Evolutionary conservation across 805 yeast species (phyloP).

Genomic region (Pichia californica): DNA sequence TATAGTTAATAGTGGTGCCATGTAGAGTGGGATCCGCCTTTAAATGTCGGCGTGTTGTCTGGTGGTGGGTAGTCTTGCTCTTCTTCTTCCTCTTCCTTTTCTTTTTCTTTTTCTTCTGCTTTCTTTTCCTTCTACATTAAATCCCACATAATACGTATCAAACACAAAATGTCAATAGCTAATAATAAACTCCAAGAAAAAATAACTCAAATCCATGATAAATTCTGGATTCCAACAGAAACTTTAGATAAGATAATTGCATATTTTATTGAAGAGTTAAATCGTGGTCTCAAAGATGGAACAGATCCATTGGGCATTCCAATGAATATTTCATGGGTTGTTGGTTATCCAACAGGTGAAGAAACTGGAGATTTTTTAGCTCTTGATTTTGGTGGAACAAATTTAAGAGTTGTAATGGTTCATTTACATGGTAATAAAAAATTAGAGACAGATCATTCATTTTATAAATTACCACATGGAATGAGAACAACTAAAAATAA

Average conservation of each 20-base stretch:
- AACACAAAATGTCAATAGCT: slow-evolving; percentile 4
- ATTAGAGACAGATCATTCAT: slow-evolving; percentile 84
- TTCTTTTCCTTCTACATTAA: not conserved
- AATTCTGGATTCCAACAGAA: slow-evolving; percentile 38
- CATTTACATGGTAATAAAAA: slow-evolving; percentile 64
- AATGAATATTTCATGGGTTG: slow-evolving; percentile 56
- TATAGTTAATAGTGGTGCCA: not conserved
- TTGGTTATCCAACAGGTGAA: slow-evolving; percentile 52
- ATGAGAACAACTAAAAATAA: slow-evolving; percentile 71
- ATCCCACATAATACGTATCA: not conserved
- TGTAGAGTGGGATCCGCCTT: too few species aligned
- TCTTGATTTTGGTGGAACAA: slow-evolving; percentile 58
- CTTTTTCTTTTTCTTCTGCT: not conserved
- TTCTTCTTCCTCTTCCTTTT: not conserved
- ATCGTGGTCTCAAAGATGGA: slow-evolving; percentile 50
- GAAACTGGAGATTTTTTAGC: slow-evolving; percentile 56
- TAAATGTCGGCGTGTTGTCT: too few species aligned
- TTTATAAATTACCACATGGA: slow-evolving; percentile 70
- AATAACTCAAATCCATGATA: slow-evolving; percentile 28
- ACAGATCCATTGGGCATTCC: slow-evolving; percentile 42
- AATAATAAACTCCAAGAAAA: slow-evolving; percentile 25
- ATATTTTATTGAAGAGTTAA: slow-evolving; percentile 45
- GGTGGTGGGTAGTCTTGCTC: too few species aligned
- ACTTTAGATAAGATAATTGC: slow-evolving; percentile 39
- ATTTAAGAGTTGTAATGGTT: slow-evolving; percentile 50